phyloP scores from a whole-genome alignment of 2,329 filamentous ascomycete genomes.

The Arthrobotrys conoides region DNA sequence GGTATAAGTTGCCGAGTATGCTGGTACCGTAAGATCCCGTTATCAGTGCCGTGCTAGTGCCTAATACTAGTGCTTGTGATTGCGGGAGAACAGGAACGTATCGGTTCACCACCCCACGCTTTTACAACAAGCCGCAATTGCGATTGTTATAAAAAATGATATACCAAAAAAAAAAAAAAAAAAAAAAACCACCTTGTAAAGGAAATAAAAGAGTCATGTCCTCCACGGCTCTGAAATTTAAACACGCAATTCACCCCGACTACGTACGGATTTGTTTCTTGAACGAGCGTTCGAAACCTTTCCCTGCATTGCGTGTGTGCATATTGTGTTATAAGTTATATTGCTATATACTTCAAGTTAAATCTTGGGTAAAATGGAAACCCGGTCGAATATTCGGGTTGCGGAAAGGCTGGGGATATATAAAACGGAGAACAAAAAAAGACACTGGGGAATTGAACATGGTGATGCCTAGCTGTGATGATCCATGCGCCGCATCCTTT shows the following conservation, averaged over 20 bases:
- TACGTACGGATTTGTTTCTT: conserved; percentile 2
- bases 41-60: conserved; percentile 5
- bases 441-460: conserved; percentile 2
- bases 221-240: conserved; percentile 12
- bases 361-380: conserved; percentile 27
- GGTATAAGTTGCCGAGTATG: conserved; percentile 24
- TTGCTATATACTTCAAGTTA: not conserved
- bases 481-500: conserved; percentile 28
- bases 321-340: not conserved
- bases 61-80: not conserved
- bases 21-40: conserved; percentile 20
- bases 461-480: conserved; percentile 14
- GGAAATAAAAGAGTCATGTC: not conserved
- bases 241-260: conserved; percentile 26
- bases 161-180: conserved; percentile 2
- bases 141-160: conserved; percentile 6
- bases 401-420: conserved; percentile 8
- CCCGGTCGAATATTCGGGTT: conserved; percentile 14
- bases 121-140: not conserved
- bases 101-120: conserved; percentile 16
- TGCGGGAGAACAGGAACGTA: not conserved
- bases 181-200: too few relatives aligned
- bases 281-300: conserved; percentile 3
- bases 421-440: not conserved
- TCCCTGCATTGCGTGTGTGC: conserved; percentile 14